A percentile compares a stretch with the other conserved stretches of the same genome.
These are phyloP conservation scores for Aspergillus caelatus DNA, from an alignment of 2,329 filamentous ascomycete genomes.

Conservation along the genomic window DNA sequence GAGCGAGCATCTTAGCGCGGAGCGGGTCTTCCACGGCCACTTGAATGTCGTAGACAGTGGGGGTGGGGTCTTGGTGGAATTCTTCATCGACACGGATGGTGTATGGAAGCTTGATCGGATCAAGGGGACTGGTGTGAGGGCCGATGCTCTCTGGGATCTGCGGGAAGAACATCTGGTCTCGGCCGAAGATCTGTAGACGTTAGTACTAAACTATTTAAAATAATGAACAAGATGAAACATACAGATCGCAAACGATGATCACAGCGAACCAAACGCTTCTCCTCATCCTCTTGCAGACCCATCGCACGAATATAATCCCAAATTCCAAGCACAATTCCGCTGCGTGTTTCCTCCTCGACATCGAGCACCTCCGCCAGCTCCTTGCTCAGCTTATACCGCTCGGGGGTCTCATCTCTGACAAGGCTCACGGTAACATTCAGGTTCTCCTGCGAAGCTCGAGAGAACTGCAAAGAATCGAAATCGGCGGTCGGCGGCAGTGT, in stretches of 20 bases:
- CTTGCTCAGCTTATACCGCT: constrained; percentile 78
- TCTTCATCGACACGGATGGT: constrained; percentile 90
- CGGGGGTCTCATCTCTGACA: constrained; percentile 78
- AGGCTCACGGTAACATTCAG: constrained; percentile 88
- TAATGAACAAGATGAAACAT: constrained; percentile 33
- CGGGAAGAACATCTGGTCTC: constrained; percentile 82
- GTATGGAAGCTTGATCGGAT: constrained; percentile 82
- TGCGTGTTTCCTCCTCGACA: constrained; percentile 80
- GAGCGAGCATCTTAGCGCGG: constrained; percentile 64
- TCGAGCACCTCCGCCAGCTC: constrained; percentile 83
- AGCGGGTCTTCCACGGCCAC: constrained; percentile 84
- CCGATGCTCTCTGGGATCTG: constrained; percentile 79
- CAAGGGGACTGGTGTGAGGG: constrained; percentile 75
- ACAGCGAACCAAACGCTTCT: constrained; percentile 89
- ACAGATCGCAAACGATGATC: constrained; percentile 81
- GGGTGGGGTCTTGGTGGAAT: constrained; percentile 72
- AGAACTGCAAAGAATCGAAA: constrained; percentile 90
- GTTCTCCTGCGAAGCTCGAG: constrained; percentile 89
- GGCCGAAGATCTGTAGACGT: constrained; percentile 65
- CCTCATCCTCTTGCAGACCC: constrained; percentile 89
- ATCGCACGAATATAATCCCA: constrained; percentile 93
- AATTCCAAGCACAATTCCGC: constrained; percentile 84
- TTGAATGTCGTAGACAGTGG: constrained; percentile 87
- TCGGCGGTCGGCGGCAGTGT: constrained; percentile 68
- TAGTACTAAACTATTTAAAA: not conserved